Evolutionary conservation across 768 basidiomycete species (phyloP).

Genomic region (Psilocybe sp.): DNA sequence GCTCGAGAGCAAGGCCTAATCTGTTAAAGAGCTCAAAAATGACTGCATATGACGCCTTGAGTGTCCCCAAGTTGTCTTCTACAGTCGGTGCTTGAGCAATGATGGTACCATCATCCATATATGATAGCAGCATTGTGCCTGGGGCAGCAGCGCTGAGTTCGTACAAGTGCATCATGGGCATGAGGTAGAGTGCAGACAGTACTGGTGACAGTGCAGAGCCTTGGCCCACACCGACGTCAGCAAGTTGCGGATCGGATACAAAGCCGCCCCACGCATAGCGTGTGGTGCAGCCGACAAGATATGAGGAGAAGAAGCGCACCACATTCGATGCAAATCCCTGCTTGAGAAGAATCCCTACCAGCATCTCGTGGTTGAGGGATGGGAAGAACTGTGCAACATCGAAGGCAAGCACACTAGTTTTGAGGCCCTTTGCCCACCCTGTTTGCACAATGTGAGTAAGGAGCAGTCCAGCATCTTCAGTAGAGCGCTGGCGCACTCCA

Average conservation of each 20-base stretch:
- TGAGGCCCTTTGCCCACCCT: slow-evolving; percentile 15
- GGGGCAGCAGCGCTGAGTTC: too few relatives aligned
- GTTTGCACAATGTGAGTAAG: slow-evolving; percentile 14
- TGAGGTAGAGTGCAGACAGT: background rate
- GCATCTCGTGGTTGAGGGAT: background rate
- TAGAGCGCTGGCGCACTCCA: slow-evolving; percentile 11
- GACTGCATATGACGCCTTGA: background rate
- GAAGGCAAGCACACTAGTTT: slow-evolving; percentile 6
- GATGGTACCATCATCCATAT: too few relatives aligned
- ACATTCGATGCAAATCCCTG: background rate
- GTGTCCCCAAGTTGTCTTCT: too few relatives aligned
- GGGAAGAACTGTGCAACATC: background rate
- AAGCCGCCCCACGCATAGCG: background rate
- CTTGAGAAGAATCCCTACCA: background rate
- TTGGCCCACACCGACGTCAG: background rate
- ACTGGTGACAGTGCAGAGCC: background rate
- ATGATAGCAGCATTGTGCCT: too few relatives aligned
- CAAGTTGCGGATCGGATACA: background rate
- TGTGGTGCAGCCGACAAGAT: background rate
- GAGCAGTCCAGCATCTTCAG: slow-evolving; percentile 16
- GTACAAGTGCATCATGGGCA: too few relatives aligned
- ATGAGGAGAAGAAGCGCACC: slow-evolving; percentile 1
- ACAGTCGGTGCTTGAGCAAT: too few relatives aligned
- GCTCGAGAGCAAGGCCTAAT: background rate
- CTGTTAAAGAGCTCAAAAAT: background rate